These are phyloP conservation scores for Phytophthora constricta DNA, from an alignment of 352 stramenopile species.

Conservation along the genomic window DNA sequence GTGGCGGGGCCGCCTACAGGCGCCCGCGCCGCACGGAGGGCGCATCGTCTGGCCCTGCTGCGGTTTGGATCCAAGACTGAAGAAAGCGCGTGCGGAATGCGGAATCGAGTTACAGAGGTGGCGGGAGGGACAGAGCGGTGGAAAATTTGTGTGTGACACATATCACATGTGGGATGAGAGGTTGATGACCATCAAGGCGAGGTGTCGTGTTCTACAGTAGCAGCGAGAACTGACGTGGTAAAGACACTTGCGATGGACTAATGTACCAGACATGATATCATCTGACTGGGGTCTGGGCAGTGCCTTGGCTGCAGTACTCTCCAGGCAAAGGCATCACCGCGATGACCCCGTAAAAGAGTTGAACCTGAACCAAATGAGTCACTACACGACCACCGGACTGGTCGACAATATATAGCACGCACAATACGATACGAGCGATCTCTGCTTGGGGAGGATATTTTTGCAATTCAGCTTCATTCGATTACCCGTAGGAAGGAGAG, in stretches of 20 bases:
- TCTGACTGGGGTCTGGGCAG: no score
- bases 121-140: not conserved
- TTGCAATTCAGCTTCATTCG: slow-evolving; percentile 73
- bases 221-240: no score
- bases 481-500: slow-evolving; percentile 38
- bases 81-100: not conserved
- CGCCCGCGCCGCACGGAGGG: slow-evolving; percentile 17
- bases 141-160: not conserved
- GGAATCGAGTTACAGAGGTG: not conserved
- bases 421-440: not conserved
- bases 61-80: slow-evolving; percentile 15
- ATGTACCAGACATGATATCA: no score
- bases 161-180: no score
- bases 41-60: slow-evolving; percentile 21
- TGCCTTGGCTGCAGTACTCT: no score
- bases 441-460: slow-evolving; percentile 23
- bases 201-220: no score
- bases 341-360: not conserved
- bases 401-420: slow-evolving; percentile 8
- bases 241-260: not conserved
- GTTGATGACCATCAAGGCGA: not conserved
- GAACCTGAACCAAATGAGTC: not conserved
- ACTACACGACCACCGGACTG: slow-evolving; percentile 9
- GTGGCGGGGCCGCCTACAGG: slow-evolving; percentile 14
- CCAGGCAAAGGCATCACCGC: not conserved